Percentiles rank a stretch among this genome's conserved stretches.
Conservation (phyloP, 2,329 filamentous ascomycete genomes). For the Paracoccidioides brasiliensis region DNA sequence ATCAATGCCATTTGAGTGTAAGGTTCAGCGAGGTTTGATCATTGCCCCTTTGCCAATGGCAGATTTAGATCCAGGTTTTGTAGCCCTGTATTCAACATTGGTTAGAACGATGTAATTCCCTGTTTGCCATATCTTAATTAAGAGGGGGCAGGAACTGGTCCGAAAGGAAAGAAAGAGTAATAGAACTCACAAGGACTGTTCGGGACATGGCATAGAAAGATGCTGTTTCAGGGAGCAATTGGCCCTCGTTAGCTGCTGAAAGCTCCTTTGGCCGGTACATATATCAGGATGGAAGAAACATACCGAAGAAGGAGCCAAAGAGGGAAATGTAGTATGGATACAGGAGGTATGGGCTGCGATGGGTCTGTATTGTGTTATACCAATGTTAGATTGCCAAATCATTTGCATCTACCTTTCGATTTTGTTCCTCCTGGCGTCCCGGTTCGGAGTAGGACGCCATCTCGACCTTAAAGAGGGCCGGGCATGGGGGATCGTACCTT, state of each 20-base stretch:
- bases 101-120: background rate
- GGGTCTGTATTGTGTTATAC: slow-evolving; percentile 29
- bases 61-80: slow-evolving; percentile 48
- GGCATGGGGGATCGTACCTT: slow-evolving; percentile 41
- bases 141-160: background rate
- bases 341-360: slow-evolving; percentile 44
- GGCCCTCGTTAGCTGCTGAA: slow-evolving; percentile 3
- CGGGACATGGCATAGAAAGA: slow-evolving; percentile 33
- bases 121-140: too few relatives aligned
- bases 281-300: slow-evolving; percentile 15
- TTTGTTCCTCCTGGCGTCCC: background rate
- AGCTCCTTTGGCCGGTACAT: background rate
- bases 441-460: background rate
- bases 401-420: background rate
- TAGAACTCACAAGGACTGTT: slow-evolving; percentile 29
- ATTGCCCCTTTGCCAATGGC: background rate
- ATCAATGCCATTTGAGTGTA: background rate
- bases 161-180: background rate
- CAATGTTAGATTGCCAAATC: slow-evolving; percentile 1
- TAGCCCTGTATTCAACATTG: slow-evolving; percentile 37
- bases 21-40: background rate
- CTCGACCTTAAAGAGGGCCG: background rate
- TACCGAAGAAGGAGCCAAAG: slow-evolving; percentile 37
- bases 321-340: slow-evolving; percentile 47
- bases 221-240: slow-evolving; percentile 13